Evolutionary conservation across 495 filamentous ascomycete species (phyloP).

Genomic region (Tuber umbilicatum): DNA sequence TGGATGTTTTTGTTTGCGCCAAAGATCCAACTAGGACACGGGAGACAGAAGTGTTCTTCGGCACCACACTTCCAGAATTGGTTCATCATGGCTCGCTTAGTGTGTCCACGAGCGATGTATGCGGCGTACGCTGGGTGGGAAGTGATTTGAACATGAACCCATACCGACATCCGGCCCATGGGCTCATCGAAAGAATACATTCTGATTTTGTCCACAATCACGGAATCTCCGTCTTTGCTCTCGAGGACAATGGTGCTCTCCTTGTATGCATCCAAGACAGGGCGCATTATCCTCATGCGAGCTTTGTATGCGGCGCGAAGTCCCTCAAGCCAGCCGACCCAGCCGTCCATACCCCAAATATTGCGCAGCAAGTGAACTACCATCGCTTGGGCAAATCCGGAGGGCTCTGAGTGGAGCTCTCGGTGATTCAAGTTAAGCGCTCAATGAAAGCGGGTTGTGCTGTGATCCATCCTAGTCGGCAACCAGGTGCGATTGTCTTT

Average conservation of each 20-base stretch:
- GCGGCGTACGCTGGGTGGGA: conserved; percentile 61
- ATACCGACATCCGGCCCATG: conserved; percentile 89
- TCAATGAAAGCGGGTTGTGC: conserved; percentile 71
- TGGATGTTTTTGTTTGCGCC: conserved; percentile 54
- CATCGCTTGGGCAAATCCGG: conserved; percentile 78
- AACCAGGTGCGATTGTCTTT: conserved; percentile 75
- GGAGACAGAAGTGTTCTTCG: conserved; percentile 58
- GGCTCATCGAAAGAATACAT: conserved; percentile 73
- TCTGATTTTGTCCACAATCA: conserved; percentile 59
- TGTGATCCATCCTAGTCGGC: conserved; percentile 74
- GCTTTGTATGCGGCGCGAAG: conserved; percentile 73
- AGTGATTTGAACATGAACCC: conserved; percentile 63
- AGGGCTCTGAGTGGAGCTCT: conserved; percentile 75
- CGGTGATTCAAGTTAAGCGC: conserved; percentile 59
- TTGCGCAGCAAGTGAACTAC: conserved; percentile 62
- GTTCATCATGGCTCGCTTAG: conserved; percentile 47
- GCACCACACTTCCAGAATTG: conserved; percentile 67
- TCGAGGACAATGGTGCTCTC: conserved; percentile 44
- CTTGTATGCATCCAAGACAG: conserved; percentile 58
- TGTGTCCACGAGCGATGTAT: conserved; percentile 40
- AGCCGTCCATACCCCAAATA: conserved; percentile 78
- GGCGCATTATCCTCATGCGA: conserved; percentile 72
- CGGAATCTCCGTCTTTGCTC: conserved; percentile 53
- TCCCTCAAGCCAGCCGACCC: conserved; percentile 81
- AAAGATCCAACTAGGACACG: conserved; percentile 65